phyloP scores from a whole-genome alignment of 768 basidiomycete species.

The Dentipellis fragilis region DNA sequence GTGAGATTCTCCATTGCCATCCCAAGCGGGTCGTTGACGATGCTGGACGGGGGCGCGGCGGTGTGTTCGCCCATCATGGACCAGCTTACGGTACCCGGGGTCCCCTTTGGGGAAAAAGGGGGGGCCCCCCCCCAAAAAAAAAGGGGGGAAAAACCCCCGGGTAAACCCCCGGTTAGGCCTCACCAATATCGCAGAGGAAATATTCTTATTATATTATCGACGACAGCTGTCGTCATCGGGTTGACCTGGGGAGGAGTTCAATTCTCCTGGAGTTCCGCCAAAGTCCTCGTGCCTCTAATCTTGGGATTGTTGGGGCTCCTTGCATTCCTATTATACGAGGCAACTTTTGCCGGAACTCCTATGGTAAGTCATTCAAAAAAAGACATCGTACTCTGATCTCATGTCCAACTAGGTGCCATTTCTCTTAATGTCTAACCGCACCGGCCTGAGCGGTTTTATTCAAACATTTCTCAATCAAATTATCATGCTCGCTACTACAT shows the following conservation, averaged over 20 bases:
- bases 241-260: conserved; percentile 22
- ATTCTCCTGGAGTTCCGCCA: conserved; percentile 21
- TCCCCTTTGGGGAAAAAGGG: no score
- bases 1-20: conserved; percentile 28
- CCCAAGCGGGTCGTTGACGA: conserved; percentile 26
- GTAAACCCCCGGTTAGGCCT: no score
- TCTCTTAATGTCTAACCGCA: conserved; percentile 20
- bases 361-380: no score
- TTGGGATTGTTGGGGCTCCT: conserved; percentile 22
- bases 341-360: conserved; percentile 17
- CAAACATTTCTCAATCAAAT: conserved; percentile 15
- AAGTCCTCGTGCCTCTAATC: conserved; percentile 23
- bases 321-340: conserved; percentile 32
- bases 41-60: conserved; percentile 23
- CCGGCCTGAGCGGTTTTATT: conserved; percentile 20
- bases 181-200: conserved; percentile 11
- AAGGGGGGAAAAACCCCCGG: no score
- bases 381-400: no score
- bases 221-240: conserved; percentile 9
- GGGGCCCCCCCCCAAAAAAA: no score
- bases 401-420: conserved; percentile 12
- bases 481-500: not conserved
- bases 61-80: conserved; percentile 26
- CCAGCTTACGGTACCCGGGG: no score
- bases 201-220: conserved; percentile 9